These are phyloP conservation scores for Paecilomyces niveus DNA, from an alignment of 2,329 filamentous ascomycete genomes.

Conservation along the genomic window DNA sequence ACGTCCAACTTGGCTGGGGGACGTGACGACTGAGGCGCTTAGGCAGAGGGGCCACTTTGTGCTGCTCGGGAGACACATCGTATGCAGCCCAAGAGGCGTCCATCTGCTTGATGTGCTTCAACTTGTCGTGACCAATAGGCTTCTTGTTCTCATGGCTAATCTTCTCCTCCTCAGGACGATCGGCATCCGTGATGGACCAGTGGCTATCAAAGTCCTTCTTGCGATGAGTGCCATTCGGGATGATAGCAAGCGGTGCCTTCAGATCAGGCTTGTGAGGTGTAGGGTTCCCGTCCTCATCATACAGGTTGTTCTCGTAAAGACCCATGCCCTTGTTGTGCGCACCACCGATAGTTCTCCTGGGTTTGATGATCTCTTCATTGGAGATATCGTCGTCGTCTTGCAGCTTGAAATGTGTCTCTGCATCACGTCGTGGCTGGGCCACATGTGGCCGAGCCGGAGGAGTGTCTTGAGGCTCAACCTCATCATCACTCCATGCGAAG, in stretches of 20 bases:
- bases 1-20: constrained; percentile 34
- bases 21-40: constrained; percentile 18
- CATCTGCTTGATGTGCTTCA: constrained; percentile 68
- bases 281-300: constrained; percentile 52
- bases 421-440: constrained; percentile 67
- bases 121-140: constrained; percentile 50
- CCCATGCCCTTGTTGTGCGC: constrained; percentile 60
- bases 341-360: constrained; percentile 34
- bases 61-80: constrained; percentile 29
- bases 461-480: constrained; percentile 32
- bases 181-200: constrained; percentile 64
- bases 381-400: constrained; percentile 66
- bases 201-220: constrained; percentile 71
- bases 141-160: constrained; percentile 34
- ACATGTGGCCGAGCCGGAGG: constrained; percentile 48
- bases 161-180: constrained; percentile 23
- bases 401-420: constrained; percentile 77
- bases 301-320: constrained; percentile 72
- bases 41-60: constrained; percentile 15
- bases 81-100: constrained; percentile 48
- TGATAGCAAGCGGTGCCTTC: constrained; percentile 51
- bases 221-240: constrained; percentile 67
- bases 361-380: constrained; percentile 38
- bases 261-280: constrained; percentile 13
- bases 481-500: constrained; percentile 67